Base-by-base conservation (phyloP, 1,284 basidiomycete genomes). In the Phaffia rhodozyma region DNA sequence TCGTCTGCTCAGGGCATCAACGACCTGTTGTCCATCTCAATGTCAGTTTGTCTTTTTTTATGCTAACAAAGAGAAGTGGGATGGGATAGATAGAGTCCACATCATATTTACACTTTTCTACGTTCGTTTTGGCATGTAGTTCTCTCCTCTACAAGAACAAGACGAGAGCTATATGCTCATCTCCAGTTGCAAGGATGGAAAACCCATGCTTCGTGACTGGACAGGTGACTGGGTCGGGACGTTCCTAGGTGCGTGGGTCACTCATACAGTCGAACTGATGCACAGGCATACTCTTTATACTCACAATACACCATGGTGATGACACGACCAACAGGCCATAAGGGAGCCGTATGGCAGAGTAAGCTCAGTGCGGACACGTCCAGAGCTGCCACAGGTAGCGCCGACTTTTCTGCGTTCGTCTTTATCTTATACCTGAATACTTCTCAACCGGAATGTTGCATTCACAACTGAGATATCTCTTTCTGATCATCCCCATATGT, bases 151-250 rank as follows among this genome's bases (percentile, higher is more conserved):
- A 7, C 64, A 57, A n/a, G 54, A 61, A 30, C 21, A 90, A 49
- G 91, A 94, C 75, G 83, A 84, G 66, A 84, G 85, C 34, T 97
- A 86, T 76, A 79, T 93, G 67, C 81, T 97, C 69, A 87, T 94
- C 71, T 94, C 91, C 61, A 89, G 88, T 70, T 96, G 92, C 80
- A 96, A 97, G 78, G 92, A 96, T 79, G 91, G 91, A 43, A 93
- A 91, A 71, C 91, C 92, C 47, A 94, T 94, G 91, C 79, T 96
- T 68, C 84, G 91, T 69, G 90, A 92, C 73, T 93, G 91, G 91
- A 90, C 91, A 59, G 94, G 94, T 32, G 94, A 98, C 76, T 98
- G 94, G 94, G 88, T 97, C 71, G 94, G 94, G 27, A 97, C 94
- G 6, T 98, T 99, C 75, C 80, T 97, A 21, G 93, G 80, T 77